Conservation (phyloP, 164 flowering plant species). For the Dillenia turbinata region DNA sequence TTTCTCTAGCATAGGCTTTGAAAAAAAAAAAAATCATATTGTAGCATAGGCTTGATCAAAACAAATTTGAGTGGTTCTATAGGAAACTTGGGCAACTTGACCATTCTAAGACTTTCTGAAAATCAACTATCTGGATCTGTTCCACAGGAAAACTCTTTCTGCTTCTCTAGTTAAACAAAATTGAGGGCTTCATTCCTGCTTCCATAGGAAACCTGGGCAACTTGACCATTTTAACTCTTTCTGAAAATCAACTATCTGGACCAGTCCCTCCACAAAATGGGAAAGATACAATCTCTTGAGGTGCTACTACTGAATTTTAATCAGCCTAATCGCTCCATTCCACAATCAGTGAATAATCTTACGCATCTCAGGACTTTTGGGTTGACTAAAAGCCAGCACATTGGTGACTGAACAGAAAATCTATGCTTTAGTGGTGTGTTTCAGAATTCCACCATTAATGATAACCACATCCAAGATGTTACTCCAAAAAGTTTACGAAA, state of each 20-base stretch:
- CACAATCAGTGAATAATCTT: not conserved
- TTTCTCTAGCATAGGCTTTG: not conserved
- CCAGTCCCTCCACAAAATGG: not conserved
- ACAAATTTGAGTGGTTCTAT: not conserved
- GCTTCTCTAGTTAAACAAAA: not conserved
- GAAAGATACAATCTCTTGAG: not conserved
- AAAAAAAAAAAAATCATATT: no score
- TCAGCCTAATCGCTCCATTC: not conserved
- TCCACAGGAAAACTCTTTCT: not conserved
- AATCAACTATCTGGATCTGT: not conserved
- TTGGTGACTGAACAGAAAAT: not conserved
- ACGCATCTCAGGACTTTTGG: not conserved
- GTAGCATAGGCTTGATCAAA: not conserved
- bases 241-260: not conserved
- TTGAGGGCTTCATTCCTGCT: not conserved
- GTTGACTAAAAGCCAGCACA: not conserved
- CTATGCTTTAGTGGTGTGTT: not conserved
- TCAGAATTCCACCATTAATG: not conserved
- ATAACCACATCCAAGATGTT: not conserved
- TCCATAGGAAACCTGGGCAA: conserved; percentile 1
- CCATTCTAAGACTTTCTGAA: not conserved
- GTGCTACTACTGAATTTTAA: no score
- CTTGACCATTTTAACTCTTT: not conserved
- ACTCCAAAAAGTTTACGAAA: conserved; percentile 1
- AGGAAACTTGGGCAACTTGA: conserved; percentile 1